Percentiles rank a stretch among this genome's conserved stretches.
Conservation (phyloP, 495 filamentous ascomycete species). For the Baudoinia panamericana region DNA sequence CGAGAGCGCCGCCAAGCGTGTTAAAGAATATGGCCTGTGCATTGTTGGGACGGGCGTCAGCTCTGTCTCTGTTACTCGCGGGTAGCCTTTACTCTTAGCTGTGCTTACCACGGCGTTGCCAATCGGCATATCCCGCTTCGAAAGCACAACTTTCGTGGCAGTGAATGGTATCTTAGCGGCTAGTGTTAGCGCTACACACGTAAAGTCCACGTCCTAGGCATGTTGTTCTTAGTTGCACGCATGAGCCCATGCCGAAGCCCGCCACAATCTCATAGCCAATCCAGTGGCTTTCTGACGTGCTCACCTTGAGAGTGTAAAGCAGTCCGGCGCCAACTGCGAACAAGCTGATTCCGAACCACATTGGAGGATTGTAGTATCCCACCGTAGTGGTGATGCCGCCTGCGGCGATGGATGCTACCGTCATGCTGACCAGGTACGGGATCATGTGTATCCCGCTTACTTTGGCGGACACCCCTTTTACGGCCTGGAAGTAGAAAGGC, state of each 20-base stretch:
- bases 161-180: slow-evolving; percentile 28
- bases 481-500: slow-evolving; percentile 32
- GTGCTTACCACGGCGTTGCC: too few species aligned
- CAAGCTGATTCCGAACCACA: slow-evolving; percentile 20
- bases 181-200: too few species aligned
- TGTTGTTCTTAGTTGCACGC: too few species aligned
- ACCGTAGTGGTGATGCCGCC: slow-evolving; percentile 22
- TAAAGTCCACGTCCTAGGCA: too few species aligned
- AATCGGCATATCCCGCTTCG: slow-evolving; percentile 26
- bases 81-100: too few species aligned
- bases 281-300: slow-evolving; percentile 15
- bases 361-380: slow-evolving; percentile 26
- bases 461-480: slow-evolving; percentile 25
- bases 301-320: slow-evolving; percentile 24
- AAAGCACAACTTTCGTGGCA: slow-evolving; percentile 26
- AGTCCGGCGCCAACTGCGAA: slow-evolving; percentile 23
- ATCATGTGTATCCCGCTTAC: slow-evolving; percentile 27
- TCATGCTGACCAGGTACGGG: slow-evolving; percentile 25
- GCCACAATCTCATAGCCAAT: slow-evolving; percentile 30
- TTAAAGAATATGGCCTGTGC: slow-evolving; percentile 30
- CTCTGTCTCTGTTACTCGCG: neutral
- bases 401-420: slow-evolving; percentile 20
- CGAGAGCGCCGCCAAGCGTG: slow-evolving; percentile 27
- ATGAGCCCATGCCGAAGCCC: slow-evolving; percentile 23
- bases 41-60: neutral